Conservation (phyloP, 768 basidiomycete species). For the Serendipita sp. region DNA sequence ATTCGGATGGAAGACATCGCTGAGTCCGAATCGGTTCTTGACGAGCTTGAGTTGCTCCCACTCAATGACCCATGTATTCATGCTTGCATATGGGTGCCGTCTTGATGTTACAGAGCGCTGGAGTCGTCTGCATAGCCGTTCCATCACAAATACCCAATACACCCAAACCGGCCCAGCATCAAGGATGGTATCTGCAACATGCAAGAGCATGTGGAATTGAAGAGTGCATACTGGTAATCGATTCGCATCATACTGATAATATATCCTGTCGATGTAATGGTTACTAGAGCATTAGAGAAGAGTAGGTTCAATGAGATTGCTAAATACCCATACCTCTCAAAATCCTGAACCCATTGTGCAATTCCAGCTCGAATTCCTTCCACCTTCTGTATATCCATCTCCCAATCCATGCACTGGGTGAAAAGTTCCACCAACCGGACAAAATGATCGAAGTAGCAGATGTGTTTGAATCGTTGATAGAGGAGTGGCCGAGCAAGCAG, state of each 20-base stretch:
- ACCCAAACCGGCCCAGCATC: constrained; percentile 21
- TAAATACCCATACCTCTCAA: constrained; percentile 21
- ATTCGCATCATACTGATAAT: constrained; percentile 19
- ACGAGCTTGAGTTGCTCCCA: constrained; percentile 18
- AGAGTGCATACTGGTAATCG: constrained; percentile 19
- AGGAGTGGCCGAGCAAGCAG: constrained; percentile 27
- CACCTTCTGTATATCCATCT: constrained; percentile 18
- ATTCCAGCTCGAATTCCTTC: constrained; percentile 18
- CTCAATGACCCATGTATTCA: constrained; percentile 17
- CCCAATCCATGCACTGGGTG: constrained; percentile 23
- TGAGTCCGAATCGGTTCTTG: constrained; percentile 16
- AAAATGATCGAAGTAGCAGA: constrained; percentile 28
- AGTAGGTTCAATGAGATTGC: too few relatives aligned
- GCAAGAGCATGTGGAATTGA: constrained; percentile 22
- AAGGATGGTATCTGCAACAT: constrained; percentile 20
- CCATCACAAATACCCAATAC: constrained; percentile 24
- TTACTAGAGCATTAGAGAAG: too few relatives aligned
- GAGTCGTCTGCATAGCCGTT: constrained; percentile 21
- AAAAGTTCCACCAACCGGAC: constrained; percentile 24
- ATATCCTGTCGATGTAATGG: constrained; percentile 13
- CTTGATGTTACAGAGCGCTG: constrained; percentile 14
- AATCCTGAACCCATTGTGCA: constrained; percentile 22
- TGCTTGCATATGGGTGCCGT: constrained; percentile 18
- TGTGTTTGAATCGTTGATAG: constrained; percentile 16
- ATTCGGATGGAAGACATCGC: constrained; percentile 14